A percentile compares a stretch with the other conserved stretches of the same genome.
Evolutionary conservation across 2,329 filamentous ascomycete species (phyloP).

Genomic region (Penicillium sp.): DNA sequence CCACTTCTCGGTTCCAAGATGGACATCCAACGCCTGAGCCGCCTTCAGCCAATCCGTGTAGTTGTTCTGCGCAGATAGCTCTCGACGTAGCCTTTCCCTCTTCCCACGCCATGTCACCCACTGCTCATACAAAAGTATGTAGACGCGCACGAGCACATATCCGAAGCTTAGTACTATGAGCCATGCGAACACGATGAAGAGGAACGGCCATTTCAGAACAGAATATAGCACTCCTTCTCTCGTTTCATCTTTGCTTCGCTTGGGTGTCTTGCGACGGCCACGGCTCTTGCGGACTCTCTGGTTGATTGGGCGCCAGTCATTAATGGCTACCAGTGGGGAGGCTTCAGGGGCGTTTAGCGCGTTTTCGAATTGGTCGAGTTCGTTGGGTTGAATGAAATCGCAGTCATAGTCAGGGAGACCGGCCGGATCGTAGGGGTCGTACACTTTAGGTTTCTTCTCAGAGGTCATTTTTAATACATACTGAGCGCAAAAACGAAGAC

Average conservation of each 20-base stretch:
- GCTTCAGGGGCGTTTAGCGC: conserved; percentile 81
- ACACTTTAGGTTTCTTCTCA: conserved; percentile 25
- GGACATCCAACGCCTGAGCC: conserved; percentile 74
- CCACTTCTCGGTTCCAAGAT: conserved; percentile 67
- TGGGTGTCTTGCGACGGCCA: conserved; percentile 44
- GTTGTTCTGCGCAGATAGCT: conserved; percentile 67
- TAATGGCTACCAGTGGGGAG: conserved; percentile 77
- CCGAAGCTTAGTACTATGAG: conserved; percentile 68
- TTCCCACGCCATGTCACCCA: conserved; percentile 84
- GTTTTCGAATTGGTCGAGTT: conserved; percentile 74
- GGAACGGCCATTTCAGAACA: conserved; percentile 86
- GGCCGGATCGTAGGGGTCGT: conserved; percentile 65
- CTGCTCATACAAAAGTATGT: conserved; percentile 91
- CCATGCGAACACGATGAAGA: conserved; percentile 78
- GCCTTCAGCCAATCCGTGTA: conserved; percentile 82
- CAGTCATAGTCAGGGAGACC: conserved; percentile 74
- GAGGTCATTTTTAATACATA: conserved; percentile 34
- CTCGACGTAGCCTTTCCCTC: conserved; percentile 67
- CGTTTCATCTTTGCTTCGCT: conserved; percentile 80
- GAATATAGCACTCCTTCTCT: conserved; percentile 89
- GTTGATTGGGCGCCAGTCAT: conserved; percentile 91
- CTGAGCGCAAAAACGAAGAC: conserved; percentile 10
- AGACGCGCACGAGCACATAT: conserved; percentile 79
- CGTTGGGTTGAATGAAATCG: conserved; percentile 71
- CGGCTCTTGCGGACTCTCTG: conserved; percentile 60